A percentile compares a stretch with the other conserved stretches of the same genome.
Evolutionary conservation across 805 yeast species (phyloP).

Genomic region (Candida montana): DNA sequence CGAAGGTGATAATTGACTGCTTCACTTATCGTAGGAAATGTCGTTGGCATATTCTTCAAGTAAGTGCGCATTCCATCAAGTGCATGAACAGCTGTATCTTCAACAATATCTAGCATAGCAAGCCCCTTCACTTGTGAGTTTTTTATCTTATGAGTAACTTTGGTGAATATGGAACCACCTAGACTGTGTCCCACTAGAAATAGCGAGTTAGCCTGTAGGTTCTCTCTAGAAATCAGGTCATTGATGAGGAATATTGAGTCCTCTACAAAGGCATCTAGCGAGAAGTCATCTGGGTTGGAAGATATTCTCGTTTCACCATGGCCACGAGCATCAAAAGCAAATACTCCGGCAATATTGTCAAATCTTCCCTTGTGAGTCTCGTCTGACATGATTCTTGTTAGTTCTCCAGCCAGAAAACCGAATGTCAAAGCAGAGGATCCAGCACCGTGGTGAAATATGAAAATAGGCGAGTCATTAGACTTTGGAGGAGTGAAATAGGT

Average conservation of each 20-base stretch:
- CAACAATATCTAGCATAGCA: constrained; percentile 85
- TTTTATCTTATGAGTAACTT: constrained; percentile 32
- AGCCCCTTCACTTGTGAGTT: constrained; percentile 51
- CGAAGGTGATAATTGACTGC: constrained; percentile 84
- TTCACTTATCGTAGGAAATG: constrained; percentile 44
- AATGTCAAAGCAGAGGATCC: constrained; percentile 85
- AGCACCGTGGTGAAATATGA: constrained; percentile 89
- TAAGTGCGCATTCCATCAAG: constrained; percentile 63
- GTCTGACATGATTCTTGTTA: constrained; percentile 24
- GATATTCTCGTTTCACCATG: constrained; percentile 56
- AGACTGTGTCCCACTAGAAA: constrained; percentile 83
- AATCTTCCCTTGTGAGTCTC: constrained; percentile 17
- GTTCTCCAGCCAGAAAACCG: constrained; percentile 42
- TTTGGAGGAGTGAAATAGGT: constrained; percentile 56
- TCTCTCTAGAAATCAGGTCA: constrained; percentile 27
- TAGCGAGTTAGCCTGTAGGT: constrained; percentile 27
- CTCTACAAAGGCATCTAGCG: constrained; percentile 44
- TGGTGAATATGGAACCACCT: constrained; percentile 83
- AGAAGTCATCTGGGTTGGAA: constrained; percentile 30
- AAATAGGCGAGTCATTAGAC: constrained; percentile 41
- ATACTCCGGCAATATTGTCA: constrained; percentile 49
- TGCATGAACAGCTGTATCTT: constrained; percentile 80
- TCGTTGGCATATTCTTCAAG: constrained; percentile 56
- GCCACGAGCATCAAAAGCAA: constrained; percentile 78
- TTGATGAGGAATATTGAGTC: constrained; percentile 54